Evolutionary conservation across 805 yeast species (phyloP).

Genomic region (Torulaspora microellipsoides): DNA sequence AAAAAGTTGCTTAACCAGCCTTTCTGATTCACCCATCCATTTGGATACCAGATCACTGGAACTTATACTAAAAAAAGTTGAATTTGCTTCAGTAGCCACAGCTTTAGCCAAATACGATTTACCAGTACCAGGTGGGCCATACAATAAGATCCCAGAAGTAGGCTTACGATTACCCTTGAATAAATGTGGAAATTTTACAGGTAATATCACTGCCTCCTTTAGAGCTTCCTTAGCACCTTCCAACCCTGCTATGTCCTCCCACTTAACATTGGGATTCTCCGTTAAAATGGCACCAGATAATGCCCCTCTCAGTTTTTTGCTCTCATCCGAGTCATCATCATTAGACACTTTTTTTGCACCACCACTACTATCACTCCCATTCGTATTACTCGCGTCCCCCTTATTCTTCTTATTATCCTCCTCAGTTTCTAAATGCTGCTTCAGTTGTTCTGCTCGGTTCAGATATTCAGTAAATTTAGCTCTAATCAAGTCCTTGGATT

Average conservation of each 20-base stretch:
- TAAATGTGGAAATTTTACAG: conserved; percentile 92
- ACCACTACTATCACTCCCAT: conserved; percentile 41
- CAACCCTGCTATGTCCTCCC: conserved; percentile 96
- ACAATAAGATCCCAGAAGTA: conserved; percentile 78
- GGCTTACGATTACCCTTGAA: conserved; percentile 95
- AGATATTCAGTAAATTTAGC: conserved; percentile 88
- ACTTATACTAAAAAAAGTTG: conserved; percentile 94
- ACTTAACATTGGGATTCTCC: conserved; percentile 86
- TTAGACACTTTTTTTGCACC: conserved; percentile 56
- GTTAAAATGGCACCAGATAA: conserved; percentile 85
- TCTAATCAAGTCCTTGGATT: conserved; percentile 82
- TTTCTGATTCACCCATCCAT: conserved; percentile 99
- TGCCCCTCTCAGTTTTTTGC: conserved; percentile 86
- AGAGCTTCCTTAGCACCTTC: conserved; percentile 94
- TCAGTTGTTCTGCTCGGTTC: conserved; percentile 88
- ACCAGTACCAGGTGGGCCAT: conserved; percentile 98
- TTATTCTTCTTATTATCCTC: conserved; percentile 52
- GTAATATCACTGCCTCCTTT: conserved; percentile 94
- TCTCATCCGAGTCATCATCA: conserved; percentile 72
- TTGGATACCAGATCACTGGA: conserved; percentile 93
- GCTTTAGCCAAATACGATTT: conserved; percentile 96
- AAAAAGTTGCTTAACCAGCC: conserved; percentile 91
- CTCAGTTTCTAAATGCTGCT: conserved; percentile 75
- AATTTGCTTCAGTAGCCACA: conserved; percentile 96
- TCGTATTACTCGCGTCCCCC: conserved; percentile 38